Evolutionary conservation across 345 rosid species (phyloP).

Genomic region (Linum lewisii): DNA sequence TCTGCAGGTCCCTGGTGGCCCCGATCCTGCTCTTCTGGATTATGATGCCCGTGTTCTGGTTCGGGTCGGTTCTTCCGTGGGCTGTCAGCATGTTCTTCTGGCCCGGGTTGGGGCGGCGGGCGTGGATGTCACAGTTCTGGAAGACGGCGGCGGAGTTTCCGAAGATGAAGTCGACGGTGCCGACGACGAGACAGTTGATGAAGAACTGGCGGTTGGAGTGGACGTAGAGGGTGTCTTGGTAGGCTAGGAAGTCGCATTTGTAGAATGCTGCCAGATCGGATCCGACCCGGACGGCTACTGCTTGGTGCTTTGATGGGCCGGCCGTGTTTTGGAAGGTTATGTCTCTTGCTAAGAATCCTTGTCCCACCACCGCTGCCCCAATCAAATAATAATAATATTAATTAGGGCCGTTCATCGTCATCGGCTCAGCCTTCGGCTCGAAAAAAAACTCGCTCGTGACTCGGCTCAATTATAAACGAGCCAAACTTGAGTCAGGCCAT

Average conservation of each 20-base stretch:
- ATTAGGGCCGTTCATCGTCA: too few relatives aligned
- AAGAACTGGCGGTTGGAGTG: conserved; percentile 1
- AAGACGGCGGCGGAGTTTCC: not conserved
- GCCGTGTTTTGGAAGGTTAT: not conserved
- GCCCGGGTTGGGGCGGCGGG: not conserved
- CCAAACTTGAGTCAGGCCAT: too few relatives aligned
- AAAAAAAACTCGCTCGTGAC: too few relatives aligned
- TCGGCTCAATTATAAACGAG: too few relatives aligned
- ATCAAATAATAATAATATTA: too few relatives aligned
- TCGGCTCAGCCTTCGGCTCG: too few relatives aligned
- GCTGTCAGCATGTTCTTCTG: not conserved
- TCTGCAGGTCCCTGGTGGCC: not conserved
- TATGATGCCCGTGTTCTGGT: not conserved
- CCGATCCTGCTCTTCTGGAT: not conserved
- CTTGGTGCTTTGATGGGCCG: not conserved
- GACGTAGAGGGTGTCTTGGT: not conserved
- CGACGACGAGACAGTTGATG: not conserved
- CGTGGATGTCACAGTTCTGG: not conserved
- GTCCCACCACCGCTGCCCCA: not conserved
- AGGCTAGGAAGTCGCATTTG: not conserved
- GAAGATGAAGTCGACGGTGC: not conserved
- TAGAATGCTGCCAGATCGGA: not conserved
- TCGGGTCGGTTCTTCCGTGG: not conserved
- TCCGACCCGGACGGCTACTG: not conserved
- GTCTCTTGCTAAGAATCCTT: not conserved